phyloP scores from a whole-genome alignment of 129 eudicot genomes.

The Helichrysum umbraculigerum region DNA sequence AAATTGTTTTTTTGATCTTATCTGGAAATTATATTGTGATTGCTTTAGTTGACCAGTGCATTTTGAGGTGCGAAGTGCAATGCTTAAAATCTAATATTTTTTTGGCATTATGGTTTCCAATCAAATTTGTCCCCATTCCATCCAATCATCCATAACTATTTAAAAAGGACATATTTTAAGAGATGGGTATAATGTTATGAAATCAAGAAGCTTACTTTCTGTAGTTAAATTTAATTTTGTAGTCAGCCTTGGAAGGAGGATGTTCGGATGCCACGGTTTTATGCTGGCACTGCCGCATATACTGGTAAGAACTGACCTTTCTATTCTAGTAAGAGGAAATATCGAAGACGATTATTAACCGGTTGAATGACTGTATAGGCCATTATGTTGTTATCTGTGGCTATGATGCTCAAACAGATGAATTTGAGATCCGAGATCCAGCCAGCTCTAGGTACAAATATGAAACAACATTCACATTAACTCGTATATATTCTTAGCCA shows the following conservation, averaged over 20 bases:
- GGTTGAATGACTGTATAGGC: constrained; percentile 46
- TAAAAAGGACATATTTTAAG: not conserved
- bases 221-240: constrained; percentile 18
- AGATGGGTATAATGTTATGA: not conserved
- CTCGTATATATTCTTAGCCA: not conserved
- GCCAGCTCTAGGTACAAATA: constrained; percentile 79
- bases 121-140: not conserved
- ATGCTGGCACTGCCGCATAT: constrained; percentile 55
- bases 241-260: constrained; percentile 78
- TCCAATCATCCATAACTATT: not conserved
- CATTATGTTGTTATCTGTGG: constrained; percentile 92
- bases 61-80: constrained; percentile 81
- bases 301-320: constrained; percentile 59
- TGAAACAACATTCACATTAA: not conserved
- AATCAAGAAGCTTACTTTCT: constrained; percentile 19
- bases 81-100: not conserved
- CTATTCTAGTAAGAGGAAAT: not conserved
- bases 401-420: constrained; percentile 73
- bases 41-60: constrained; percentile 86
- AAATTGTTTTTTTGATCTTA: constrained; percentile 62
- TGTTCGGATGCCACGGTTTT: constrained; percentile 56
- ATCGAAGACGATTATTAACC: not conserved
- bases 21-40: constrained; percentile 87
- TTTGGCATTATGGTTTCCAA: not conserved
- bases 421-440: constrained; percentile 98